Conservation (phyloP, 805 yeast genomes). For the Pachysolen tannophilus region DNA sequence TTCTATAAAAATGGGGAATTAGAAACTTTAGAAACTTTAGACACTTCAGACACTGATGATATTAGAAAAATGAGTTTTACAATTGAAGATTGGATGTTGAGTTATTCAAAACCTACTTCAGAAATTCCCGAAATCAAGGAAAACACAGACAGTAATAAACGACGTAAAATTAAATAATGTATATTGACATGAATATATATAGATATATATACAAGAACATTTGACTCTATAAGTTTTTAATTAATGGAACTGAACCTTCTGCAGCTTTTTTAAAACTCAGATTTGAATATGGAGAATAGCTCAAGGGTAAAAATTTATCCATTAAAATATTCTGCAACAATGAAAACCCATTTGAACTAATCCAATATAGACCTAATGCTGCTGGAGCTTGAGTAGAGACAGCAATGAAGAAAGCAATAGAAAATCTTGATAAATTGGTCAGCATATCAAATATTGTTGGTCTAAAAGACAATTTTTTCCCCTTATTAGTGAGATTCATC, state of each 20-base stretch:
- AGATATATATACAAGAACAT: no score
- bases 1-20: no score
- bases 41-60: no score
- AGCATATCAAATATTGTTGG: slow-evolving; percentile 57
- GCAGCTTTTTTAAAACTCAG: slow-evolving; percentile 5
- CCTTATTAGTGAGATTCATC: slow-evolving; percentile 31
- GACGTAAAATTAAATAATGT: no score
- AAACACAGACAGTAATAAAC: no score
- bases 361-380: slow-evolving; percentile 83
- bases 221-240: slow-evolving; percentile 2
- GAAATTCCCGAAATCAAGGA: slow-evolving; percentile 2
- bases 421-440: slow-evolving; percentile 62
- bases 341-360: slow-evolving; percentile 75
- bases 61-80: no score
- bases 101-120: no score
- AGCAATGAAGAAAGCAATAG: slow-evolving; percentile 76
- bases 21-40: no score
- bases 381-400: slow-evolving; percentile 81
- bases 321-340: slow-evolving; percentile 65
- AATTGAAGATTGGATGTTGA: no score
- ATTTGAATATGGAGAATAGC: slow-evolving; percentile 33
- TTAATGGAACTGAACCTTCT: slow-evolving; percentile 5
- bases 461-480: slow-evolving; percentile 34
- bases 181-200: no score
- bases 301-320: slow-evolving; percentile 57